Percentiles rank a stretch among this genome's conserved stretches.
These are phyloP conservation scores for Botrytis sinoallii DNA, from an alignment of 2,329 filamentous ascomycete species.

Conservation along the genomic window DNA sequence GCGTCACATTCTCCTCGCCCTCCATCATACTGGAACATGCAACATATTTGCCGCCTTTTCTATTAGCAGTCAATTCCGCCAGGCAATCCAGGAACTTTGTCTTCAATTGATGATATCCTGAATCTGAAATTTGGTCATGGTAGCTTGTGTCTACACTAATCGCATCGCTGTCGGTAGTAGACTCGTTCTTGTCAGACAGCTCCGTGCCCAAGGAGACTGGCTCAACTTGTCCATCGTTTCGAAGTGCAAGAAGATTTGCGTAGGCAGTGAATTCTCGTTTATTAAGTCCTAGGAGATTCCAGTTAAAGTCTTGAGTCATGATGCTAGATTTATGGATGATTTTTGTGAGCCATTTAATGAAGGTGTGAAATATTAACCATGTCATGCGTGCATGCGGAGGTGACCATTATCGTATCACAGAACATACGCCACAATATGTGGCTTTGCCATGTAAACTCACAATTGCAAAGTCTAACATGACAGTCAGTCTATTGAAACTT, in stretches of 20 bases:
- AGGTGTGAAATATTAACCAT: not conserved
- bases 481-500: not conserved
- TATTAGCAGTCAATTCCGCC: not conserved
- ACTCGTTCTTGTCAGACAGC: not conserved
- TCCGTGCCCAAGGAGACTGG: not conserved
- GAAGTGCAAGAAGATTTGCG: not conserved
- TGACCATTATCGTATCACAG: not conserved
- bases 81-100: not conserved
- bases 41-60: not conserved
- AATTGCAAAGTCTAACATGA: not conserved
- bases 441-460: not conserved
- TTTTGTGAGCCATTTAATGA: not conserved
- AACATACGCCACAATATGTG: not conserved
- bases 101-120: not conserved
- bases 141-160: not conserved
- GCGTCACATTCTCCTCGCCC: not conserved
- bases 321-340: not conserved
- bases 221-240: not conserved
- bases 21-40: not conserved
- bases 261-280: not conserved
- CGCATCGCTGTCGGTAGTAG: not conserved
- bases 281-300: not conserved
- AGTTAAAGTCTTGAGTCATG: not conserved
- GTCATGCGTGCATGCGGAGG: not conserved
- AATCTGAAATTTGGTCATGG: not conserved